phyloP scores from a whole-genome alignment of 2,329 filamentous ascomycete genomes.

The Thermothelomyces thermophilus region DNA sequence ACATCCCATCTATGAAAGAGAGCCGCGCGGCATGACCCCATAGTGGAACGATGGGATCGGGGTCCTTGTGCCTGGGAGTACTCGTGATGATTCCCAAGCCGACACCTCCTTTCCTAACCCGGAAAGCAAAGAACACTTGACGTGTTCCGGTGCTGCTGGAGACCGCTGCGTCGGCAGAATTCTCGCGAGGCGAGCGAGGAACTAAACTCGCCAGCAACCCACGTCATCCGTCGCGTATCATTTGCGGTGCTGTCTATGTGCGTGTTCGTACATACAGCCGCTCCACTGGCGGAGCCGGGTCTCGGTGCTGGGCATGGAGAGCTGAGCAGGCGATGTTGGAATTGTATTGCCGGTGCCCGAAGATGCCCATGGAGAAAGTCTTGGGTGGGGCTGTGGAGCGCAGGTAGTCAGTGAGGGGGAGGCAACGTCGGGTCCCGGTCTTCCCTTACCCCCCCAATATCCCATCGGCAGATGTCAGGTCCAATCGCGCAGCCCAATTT shows the following conservation, averaged over 20 bases:
- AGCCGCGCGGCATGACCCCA: not conserved
- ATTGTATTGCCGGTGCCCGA: constrained; percentile 19
- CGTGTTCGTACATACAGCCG: too few relatives aligned
- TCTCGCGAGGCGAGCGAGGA: too few relatives aligned
- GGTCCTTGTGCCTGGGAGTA: too few relatives aligned
- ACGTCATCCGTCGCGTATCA: constrained; percentile 8
- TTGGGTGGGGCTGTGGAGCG: constrained; percentile 16
- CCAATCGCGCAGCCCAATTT: constrained; percentile 20
- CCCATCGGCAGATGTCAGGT: constrained; percentile 26
- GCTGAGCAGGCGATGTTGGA: constrained; percentile 1
- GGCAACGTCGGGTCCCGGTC: constrained; percentile 1
- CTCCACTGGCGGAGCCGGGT: too few relatives aligned
- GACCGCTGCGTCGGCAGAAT: not conserved
- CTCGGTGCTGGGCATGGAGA: too few relatives aligned
- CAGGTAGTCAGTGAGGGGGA: constrained; percentile 15
- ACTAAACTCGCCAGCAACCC: too few relatives aligned
- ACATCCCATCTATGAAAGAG: too few relatives aligned
- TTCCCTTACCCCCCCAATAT: constrained; percentile 9
- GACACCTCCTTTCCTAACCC: not conserved
- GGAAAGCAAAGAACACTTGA: not conserved
- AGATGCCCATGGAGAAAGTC: constrained; percentile 3
- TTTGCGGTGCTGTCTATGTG: too few relatives aligned
- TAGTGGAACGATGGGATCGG: too few relatives aligned
- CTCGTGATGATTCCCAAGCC: not conserved
- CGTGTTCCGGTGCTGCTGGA: too few relatives aligned